Evolutionary conservation across 305 asterid species (phyloP).

Genomic region (Rubia tinctorum): DNA sequence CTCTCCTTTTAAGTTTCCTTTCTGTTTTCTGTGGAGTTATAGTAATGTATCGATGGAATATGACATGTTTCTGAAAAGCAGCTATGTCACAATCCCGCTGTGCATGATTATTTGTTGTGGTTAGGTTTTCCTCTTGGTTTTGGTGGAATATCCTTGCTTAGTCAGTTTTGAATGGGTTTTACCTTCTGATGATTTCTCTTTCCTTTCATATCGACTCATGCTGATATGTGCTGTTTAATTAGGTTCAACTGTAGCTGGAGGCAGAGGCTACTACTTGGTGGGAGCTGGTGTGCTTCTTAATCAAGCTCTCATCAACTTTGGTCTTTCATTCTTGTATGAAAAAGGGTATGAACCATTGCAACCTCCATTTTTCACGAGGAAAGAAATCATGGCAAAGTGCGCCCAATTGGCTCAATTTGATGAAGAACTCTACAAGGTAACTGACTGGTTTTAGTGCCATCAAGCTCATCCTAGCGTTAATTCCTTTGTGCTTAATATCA

Average conservation of each 20-base stretch:
- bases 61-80: no score
- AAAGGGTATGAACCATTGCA: conserved; percentile 59
- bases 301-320: conserved; percentile 70
- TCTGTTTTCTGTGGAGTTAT: no score
- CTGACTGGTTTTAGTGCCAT: not conserved
- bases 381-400: conserved; percentile 91
- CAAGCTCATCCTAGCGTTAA: not conserved
- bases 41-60: no score
- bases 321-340: conserved; percentile 36
- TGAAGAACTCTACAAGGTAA: conserved; percentile 96
- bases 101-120: no score
- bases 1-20: no score
- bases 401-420: conserved; percentile 96
- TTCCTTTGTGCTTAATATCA: not conserved
- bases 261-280: conserved; percentile 83
- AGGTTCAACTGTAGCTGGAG: conserved; percentile 37
- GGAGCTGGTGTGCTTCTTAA: conserved; percentile 84
- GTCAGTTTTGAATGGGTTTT: not conserved
- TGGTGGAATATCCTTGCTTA: not conserved
- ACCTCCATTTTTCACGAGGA: conserved; percentile 92
- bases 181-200: conserved; percentile 39
- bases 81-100: no score
- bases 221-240: not conserved
- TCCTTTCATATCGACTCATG: not conserved
- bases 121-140: not conserved